Conservation (phyloP, 164 flowering plant genomes). For the Umbilicus rupestris region DNA sequence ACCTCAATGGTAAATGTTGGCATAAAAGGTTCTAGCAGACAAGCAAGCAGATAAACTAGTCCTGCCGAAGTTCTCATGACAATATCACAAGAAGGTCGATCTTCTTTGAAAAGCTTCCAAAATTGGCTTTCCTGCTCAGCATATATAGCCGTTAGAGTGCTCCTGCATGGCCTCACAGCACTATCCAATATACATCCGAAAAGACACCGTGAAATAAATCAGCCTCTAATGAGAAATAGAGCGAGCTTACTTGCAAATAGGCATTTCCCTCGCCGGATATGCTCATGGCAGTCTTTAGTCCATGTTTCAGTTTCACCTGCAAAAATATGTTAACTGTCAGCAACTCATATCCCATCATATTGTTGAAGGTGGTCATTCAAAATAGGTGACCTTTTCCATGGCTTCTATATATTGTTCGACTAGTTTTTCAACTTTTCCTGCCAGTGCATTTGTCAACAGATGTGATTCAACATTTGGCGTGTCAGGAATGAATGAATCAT, state of each 20-base stretch:
- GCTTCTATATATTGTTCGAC: conserved; percentile 77
- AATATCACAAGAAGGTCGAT: conserved; percentile 50
- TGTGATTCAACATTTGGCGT: conserved; percentile 63
- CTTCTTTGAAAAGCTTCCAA: conserved; percentile 90
- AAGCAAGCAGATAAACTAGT: conserved; percentile 75
- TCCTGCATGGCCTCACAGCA: not conserved
- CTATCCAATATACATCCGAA: not conserved
- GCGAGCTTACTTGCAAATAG: conserved; percentile 67
- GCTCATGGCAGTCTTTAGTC: conserved; percentile 79
- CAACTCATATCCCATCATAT: not conserved
- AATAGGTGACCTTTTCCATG: conserved; percentile 75
- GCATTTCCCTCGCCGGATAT: conserved; percentile 89
- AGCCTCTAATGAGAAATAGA: not conserved
- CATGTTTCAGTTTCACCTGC: conserved; percentile 92
- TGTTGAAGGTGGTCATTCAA: not conserved
- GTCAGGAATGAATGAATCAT: conserved; percentile 72
- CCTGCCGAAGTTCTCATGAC: conserved; percentile 84
- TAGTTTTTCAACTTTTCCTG: conserved; percentile 48
- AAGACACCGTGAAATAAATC: not conserved
- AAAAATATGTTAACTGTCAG: not conserved
- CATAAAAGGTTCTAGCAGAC: conserved; percentile 87
- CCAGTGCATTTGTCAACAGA: conserved; percentile 43
- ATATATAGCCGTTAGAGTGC: not conserved
- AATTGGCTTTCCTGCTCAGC: conserved; percentile 63
- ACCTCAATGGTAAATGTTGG: conserved; percentile 89